phyloP scores from a whole-genome alignment of 495 filamentous ascomycete genomes.

The Talaromyces adpressus region DNA sequence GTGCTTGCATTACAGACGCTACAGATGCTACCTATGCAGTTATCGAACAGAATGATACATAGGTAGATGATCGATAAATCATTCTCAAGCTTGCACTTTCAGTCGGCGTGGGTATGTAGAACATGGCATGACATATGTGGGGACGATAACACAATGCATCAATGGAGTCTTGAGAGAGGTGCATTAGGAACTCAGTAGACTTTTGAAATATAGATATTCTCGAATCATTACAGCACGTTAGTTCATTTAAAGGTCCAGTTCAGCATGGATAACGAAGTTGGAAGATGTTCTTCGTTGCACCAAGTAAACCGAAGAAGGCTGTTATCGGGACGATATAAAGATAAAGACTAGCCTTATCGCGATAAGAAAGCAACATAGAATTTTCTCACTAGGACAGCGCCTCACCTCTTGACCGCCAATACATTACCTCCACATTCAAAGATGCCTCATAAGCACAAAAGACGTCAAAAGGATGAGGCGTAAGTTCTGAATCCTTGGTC shows the following conservation, averaged over 20 bases:
- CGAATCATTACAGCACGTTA: too few relatives aligned
- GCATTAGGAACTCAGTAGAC: neutral
- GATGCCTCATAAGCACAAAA: constrained; percentile 86
- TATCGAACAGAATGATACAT: too few relatives aligned
- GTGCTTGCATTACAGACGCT: too few relatives aligned
- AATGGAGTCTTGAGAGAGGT: neutral
- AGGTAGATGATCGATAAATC: too few relatives aligned
- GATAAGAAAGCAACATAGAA: constrained; percentile 5
- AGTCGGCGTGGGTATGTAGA: too few relatives aligned
- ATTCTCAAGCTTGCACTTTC: too few relatives aligned
- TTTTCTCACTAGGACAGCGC: neutral
- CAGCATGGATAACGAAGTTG: neutral
- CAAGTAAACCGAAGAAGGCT: neutral
- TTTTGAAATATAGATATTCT: too few relatives aligned
- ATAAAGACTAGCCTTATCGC: constrained; percentile 1
- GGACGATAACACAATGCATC: neutral
- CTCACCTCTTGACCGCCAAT: neutral
- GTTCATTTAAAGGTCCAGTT: too few relatives aligned
- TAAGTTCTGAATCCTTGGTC: constrained; percentile 16
- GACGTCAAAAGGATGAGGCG: constrained; percentile 43
- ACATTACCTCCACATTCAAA: constrained; percentile 20
- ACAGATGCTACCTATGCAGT: too few relatives aligned
- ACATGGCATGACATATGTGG: too few relatives aligned
- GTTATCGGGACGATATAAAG: neutral
- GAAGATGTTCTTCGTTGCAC: neutral